These are phyloP conservation scores for Rosa lucieae DNA, from an alignment of 306 rosid species.

Conservation along the genomic window DNA sequence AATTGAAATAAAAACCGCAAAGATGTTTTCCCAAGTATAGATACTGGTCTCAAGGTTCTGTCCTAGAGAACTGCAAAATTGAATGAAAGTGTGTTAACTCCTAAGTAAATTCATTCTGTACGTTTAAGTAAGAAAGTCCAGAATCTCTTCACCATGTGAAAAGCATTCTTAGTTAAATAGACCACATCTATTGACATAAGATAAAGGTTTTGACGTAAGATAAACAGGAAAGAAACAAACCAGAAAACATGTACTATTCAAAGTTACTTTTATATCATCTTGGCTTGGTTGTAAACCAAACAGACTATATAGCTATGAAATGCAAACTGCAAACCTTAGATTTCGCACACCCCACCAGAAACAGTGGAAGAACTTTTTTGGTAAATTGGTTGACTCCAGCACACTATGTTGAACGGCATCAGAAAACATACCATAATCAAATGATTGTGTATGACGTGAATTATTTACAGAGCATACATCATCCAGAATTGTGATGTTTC, in stretches of 20 bases:
- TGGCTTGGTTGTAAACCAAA: too few relatives aligned
- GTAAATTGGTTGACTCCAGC: constrained; percentile 5
- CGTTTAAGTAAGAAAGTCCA: too few relatives aligned
- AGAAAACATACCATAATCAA: constrained; percentile 8
- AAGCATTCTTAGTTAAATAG: too few relatives aligned
- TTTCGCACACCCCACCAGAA: constrained; percentile 5
- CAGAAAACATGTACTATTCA: too few relatives aligned
- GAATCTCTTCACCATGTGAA: too few relatives aligned
- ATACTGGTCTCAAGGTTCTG: neutral
- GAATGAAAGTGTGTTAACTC: too few relatives aligned
- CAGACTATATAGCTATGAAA: too few relatives aligned
- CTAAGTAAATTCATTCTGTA: too few relatives aligned
- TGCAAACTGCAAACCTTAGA: neutral
- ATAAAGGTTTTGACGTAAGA: too few relatives aligned
- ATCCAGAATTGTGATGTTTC: neutral
- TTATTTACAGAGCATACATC: neutral
- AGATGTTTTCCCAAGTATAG: constrained; percentile 1
- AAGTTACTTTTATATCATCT: too few relatives aligned
- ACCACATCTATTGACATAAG: too few relatives aligned
- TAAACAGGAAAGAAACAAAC: too few relatives aligned
- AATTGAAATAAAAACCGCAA: neutral
- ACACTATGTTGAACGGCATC: neutral
- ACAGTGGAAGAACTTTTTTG: neutral
- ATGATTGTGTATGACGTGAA: neutral
- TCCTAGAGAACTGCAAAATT: neutral